These are phyloP conservation scores for Trichosporon asahii DNA, from an alignment of 1,284 basidiomycete genomes.

Conservation along the genomic window DNA sequence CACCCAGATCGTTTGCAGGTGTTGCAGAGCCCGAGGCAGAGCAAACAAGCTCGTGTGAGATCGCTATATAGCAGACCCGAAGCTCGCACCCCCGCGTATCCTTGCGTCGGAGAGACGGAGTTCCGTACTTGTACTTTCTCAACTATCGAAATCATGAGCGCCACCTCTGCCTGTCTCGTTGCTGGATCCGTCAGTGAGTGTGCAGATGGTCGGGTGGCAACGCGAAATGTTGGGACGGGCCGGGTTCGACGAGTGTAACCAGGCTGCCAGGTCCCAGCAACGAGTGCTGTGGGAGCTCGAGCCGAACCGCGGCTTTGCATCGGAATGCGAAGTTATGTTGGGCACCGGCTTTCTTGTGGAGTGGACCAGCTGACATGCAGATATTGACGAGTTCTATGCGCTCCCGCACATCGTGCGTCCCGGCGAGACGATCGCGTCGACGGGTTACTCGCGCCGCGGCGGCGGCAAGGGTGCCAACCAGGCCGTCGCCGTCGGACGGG, in stretches of 20 bases:
- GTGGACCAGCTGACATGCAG: not conserved
- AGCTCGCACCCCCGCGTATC: not conserved
- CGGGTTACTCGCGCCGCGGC: slow-evolving; percentile 44
- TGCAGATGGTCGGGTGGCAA: not conserved
- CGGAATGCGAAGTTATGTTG: not conserved
- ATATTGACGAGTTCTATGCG: slow-evolving; percentile 49
- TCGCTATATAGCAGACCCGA: not conserved
- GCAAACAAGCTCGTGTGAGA: not conserved
- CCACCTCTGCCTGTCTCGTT: slow-evolving; percentile 13
- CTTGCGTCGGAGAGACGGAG: slow-evolving; percentile 8
- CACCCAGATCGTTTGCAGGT: not conserved
- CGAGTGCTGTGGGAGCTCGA: not conserved
- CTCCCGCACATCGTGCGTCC: slow-evolving; percentile 52
- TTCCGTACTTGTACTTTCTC: not conserved
- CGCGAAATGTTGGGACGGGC: too few species aligned
- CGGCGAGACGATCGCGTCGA: slow-evolving; percentile 55
- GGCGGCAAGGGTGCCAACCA: slow-evolving; percentile 57
- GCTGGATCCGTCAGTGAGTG: slow-evolving; percentile 21
- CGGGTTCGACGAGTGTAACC: too few species aligned
- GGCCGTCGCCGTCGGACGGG: slow-evolving; percentile 51
- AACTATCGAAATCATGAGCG: slow-evolving; percentile 3
- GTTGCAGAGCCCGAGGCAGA: not conserved
- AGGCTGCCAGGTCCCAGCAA: not conserved
- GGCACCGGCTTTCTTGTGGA: too few species aligned
- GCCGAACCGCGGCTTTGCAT: not conserved